These are phyloP conservation scores for Candida palmyrensis DNA, from an alignment of 805 yeast species.

Conservation along the genomic window DNA sequence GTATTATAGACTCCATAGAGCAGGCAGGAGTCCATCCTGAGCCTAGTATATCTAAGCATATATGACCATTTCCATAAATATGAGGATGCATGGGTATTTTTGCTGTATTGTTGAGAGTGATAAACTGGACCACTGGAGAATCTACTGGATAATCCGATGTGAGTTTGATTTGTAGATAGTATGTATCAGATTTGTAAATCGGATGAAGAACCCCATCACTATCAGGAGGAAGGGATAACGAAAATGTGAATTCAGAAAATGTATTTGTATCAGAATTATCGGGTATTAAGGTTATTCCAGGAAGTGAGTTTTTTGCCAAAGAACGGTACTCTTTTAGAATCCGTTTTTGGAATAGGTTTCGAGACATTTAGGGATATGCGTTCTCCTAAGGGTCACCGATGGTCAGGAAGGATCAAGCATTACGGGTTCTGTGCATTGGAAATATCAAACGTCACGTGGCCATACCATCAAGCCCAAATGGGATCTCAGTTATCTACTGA, in stretches of 20 bases:
- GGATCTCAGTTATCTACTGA: neutral
- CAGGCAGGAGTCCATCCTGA: constrained; percentile 66
- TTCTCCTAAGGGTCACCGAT: too few species aligned
- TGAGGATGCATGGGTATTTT: constrained; percentile 69
- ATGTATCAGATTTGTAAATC: constrained; percentile 14
- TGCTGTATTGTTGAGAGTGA: constrained; percentile 11
- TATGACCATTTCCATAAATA: constrained; percentile 71
- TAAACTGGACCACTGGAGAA: constrained; percentile 54
- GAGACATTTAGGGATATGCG: neutral
- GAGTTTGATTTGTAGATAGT: constrained; percentile 40
- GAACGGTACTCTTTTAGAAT: constrained; percentile 23
- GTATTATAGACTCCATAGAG: constrained; percentile 39
- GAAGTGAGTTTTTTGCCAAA: constrained; percentile 9
- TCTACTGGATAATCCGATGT: constrained; percentile 50
- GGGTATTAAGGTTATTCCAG: constrained; percentile 20
- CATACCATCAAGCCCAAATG: neutral
- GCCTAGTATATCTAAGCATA: constrained; percentile 65
- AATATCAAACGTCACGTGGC: too few species aligned
- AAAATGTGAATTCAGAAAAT: constrained; percentile 17
- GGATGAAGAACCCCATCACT: constrained; percentile 6
- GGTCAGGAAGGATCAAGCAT: too few species aligned
- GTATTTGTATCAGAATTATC: constrained; percentile 9
- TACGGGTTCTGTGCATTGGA: too few species aligned
- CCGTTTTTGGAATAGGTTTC: constrained; percentile 25
- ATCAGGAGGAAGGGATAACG: constrained; percentile 10